phyloP scores from a whole-genome alignment of 495 filamentous ascomycete species.

The Aspergillus kassunensis region DNA sequence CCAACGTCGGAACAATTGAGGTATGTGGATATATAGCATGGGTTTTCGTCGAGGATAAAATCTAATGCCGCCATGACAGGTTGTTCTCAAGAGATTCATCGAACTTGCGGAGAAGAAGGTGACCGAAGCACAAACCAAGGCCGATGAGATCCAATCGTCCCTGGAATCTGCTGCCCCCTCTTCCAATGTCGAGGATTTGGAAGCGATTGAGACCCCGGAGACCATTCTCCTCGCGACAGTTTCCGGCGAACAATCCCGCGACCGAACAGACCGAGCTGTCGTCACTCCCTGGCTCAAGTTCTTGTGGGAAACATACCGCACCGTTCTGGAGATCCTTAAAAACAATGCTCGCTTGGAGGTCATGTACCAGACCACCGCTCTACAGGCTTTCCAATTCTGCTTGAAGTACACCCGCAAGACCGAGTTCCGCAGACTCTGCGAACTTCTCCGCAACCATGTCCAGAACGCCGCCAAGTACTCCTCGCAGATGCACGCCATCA shows the following conservation, averaged over 20 bases:
- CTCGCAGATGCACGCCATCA: slow-evolving; percentile 98
- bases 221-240: slow-evolving; percentile 97
- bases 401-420: slow-evolving; percentile 98
- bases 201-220: slow-evolving; percentile 95
- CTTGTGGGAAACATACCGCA: slow-evolving; percentile 99
- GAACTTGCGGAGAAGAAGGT: slow-evolving; percentile 95
- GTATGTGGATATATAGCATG: slow-evolving; percentile 47
- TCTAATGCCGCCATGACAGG: slow-evolving; percentile 32
- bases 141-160: slow-evolving; percentile 86
- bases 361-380: slow-evolving; percentile 96
- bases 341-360: slow-evolving; percentile 97
- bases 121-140: slow-evolving; percentile 91
- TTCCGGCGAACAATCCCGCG: slow-evolving; percentile 93
- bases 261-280: slow-evolving; percentile 94
- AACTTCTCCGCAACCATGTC: slow-evolving; percentile 96
- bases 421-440: slow-evolving; percentile 96
- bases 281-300: slow-evolving; percentile 99
- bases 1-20: slow-evolving; percentile 97
- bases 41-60: background rate
- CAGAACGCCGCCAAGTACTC: slow-evolving; percentile 99
- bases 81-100: slow-evolving; percentile 96
- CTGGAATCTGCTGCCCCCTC: slow-evolving; percentile 68
- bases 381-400: slow-evolving; percentile 98
- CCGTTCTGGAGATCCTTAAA: slow-evolving; percentile 94
- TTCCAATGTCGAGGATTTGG: slow-evolving; percentile 85